Conservation (phyloP, 1,284 basidiomycete species). For the Salmacisia buchloeana region DNA sequence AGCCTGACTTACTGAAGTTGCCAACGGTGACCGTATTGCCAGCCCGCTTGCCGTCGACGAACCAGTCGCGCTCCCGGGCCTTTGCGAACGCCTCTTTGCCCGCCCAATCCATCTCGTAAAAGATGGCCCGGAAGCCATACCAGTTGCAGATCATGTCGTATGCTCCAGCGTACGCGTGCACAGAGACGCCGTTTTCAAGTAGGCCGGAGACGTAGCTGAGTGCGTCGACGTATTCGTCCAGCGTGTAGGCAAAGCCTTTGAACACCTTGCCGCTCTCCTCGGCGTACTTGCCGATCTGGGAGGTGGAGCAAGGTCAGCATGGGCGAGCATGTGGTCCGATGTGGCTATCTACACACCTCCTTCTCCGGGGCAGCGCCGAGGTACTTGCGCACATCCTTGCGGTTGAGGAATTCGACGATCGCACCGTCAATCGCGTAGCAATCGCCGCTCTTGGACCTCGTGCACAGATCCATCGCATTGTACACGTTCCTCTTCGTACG, state of each 20-base stretch:
- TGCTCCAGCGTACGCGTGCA: background rate
- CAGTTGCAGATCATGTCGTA: conserved; percentile 7
- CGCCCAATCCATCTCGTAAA: conserved; percentile 1
- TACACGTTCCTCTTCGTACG: too few species aligned
- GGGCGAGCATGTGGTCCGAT: background rate
- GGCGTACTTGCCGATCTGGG: conserved; percentile 2
- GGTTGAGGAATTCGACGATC: background rate
- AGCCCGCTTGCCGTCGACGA: background rate
- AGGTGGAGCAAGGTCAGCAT: too few species aligned
- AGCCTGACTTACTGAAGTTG: background rate
- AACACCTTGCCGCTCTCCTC: background rate
- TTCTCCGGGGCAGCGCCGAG: background rate
- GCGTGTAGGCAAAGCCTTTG: background rate
- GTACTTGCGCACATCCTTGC: background rate
- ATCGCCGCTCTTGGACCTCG: too few species aligned
- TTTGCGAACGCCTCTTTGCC: background rate
- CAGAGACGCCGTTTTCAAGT: background rate
- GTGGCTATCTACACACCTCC: background rate
- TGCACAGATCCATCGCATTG: too few species aligned
- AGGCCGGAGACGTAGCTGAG: background rate
- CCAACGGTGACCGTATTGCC: background rate
- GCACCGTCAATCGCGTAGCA: background rate
- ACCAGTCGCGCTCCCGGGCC: background rate
- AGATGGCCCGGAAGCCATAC: background rate
- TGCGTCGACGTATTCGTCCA: background rate